Percentiles rank a stretch among this genome's conserved stretches.
These are phyloP conservation scores for Pythium brassicae DNA, from an alignment of 352 stramenopile species.

Conservation along the genomic window DNA sequence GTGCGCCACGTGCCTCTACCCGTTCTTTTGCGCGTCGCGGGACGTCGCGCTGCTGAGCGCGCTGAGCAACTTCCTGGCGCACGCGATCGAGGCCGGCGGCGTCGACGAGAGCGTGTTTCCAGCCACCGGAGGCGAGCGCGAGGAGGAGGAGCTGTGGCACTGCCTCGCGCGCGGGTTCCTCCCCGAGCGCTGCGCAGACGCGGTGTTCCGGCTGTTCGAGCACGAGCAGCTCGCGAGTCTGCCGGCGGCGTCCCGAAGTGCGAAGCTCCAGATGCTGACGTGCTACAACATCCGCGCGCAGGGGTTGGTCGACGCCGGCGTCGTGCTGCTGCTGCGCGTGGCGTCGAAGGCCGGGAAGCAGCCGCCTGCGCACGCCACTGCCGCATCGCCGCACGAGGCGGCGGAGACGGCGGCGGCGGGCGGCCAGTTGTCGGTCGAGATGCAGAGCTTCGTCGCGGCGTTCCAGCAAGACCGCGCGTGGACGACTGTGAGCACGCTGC, in stretches of 20 bases:
- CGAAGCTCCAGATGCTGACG: constrained; percentile 47
- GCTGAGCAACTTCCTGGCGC: constrained; percentile 57
- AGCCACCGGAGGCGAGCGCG: constrained; percentile 7
- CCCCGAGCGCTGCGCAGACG: constrained; percentile 19
- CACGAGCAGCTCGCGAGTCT: constrained; percentile 20
- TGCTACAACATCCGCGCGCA: constrained; percentile 70
- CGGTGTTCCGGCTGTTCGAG: constrained; percentile 48
- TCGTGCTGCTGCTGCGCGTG: constrained; percentile 62
- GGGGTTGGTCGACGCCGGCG: constrained; percentile 51
- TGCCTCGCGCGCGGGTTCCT: constrained; percentile 44
- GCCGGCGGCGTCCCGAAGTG: not conserved
- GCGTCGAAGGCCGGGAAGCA: constrained; percentile 47
- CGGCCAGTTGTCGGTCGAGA: constrained; percentile 13
- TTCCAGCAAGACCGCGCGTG: constrained; percentile 47
- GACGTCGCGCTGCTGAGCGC: constrained; percentile 48
- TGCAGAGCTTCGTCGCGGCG: constrained; percentile 33
- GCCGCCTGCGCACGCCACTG: too few relatives aligned
- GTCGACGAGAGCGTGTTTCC: constrained; percentile 33
- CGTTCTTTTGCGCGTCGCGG: constrained; percentile 25
- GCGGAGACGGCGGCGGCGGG: not conserved
- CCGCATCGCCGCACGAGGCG: not conserved
- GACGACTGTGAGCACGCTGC: constrained; percentile 42
- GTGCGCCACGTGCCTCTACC: constrained; percentile 41
- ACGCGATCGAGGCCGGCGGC: constrained; percentile 52
- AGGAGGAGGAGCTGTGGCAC: constrained; percentile 42